Percentiles rank a stretch among this genome's conserved stretches.
Conservation (phyloP, 305 asterid genomes). For the Fraxinus baroniana region DNA sequence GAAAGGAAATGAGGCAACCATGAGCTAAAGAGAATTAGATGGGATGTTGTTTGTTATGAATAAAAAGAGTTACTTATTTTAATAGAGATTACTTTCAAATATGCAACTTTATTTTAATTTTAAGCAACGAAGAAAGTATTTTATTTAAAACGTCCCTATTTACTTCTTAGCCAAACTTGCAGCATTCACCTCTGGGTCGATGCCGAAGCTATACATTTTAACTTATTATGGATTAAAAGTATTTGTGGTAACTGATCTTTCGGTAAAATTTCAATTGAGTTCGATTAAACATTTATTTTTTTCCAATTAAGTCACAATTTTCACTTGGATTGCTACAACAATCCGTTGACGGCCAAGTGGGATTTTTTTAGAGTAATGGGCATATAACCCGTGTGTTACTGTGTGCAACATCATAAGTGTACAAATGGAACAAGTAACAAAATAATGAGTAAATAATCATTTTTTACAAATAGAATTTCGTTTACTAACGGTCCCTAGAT, state of each 20-base stretch:
- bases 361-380: not conserved
- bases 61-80: not conserved
- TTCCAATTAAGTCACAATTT: not conserved
- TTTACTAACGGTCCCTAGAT: not conserved
- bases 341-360: not conserved
- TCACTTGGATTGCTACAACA: not conserved
- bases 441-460: not conserved
- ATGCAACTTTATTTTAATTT: not conserved
- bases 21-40: too few species aligned
- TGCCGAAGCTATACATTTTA: too few species aligned
- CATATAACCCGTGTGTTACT: not conserved
- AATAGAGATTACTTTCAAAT: not conserved
- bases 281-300: not conserved
- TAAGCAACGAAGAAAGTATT: not conserved
- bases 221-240: too few species aligned
- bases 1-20: not conserved
- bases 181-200: too few species aligned
- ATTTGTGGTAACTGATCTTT: too few species aligned
- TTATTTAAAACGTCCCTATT: not conserved
- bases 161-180: too few species aligned
- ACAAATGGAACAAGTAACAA: not conserved
- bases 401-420: not conserved
- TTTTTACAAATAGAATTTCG: too few species aligned
- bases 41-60: not conserved
- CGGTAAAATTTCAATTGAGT: not conserved